Evolutionary conservation across 495 filamentous ascomycete species (phyloP), one percentile per base, ranked within the genome.

Genomic region (Tuber indicum): DNA sequence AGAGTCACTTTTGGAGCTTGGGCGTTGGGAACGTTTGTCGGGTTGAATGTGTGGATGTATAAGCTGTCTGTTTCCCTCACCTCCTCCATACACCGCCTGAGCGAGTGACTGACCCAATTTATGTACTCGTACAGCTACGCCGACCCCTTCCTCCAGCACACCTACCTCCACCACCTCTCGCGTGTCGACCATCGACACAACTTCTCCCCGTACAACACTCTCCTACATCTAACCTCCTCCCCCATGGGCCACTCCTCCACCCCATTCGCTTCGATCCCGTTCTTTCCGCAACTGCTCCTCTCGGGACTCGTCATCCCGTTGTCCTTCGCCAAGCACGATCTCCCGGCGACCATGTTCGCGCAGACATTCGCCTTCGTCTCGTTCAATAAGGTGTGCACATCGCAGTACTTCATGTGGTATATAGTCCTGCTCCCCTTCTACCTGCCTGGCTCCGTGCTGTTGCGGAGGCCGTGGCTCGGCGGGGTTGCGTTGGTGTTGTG

Each of bases 351-450:
- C n/a, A 93, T 98, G 90, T 88, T 99, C n/a, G 94, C 93, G n/a
- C 96, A 99, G 85, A 98, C 96, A 0, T 97, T 98, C 84, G 92
- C 96, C 0, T 99, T 99, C 84, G 96, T 98, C 9, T 90, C 93
- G 8, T 98, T 97, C 75, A 99, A 99, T 84, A 99, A 99, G 86
- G 96, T 99, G 26, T 97, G 94, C 88, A 99, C 96, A 2, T 95
- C 92, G 82, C 96, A 98, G 89, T 99, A 99, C 83, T 98, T 98
- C 84, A 89, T 99, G 75, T 99, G 96, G 96, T 98, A 99, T 84
- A 90, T 97, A 79, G 89, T 97, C 75, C 90, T 99, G 76, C 88
- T 98, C 23, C 95, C 96, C 0, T 91, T 98, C 69, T 97, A 98
- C 83, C 90, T 99, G 0, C 93, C 96, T 0, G 85, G 84, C 9